Percentiles rank a stretch among this genome's conserved stretches.
Conservation (phyloP, 2,329 filamentous ascomycete species). For the Thelonectria rubi region DNA sequence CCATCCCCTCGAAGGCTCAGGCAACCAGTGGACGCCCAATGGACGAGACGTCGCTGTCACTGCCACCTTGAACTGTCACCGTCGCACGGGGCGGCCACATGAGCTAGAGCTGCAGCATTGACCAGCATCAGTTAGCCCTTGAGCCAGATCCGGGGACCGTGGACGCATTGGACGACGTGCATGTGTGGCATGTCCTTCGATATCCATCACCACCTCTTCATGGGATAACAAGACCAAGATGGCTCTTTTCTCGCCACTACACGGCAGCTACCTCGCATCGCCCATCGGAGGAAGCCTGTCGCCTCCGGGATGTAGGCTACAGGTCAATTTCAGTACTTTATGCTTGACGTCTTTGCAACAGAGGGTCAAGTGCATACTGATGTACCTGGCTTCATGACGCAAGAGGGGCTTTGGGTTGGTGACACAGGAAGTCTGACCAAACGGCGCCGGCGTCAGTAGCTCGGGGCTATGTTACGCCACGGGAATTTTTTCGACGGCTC, state of each 20-base stretch:
- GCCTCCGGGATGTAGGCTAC: no score
- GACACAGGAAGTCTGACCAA: constrained; percentile 16
- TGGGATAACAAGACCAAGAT: constrained; percentile 19
- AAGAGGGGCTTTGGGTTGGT: constrained; percentile 4
- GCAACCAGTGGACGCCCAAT: constrained; percentile 8
- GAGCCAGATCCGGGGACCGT: constrained; percentile 18
- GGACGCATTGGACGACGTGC: constrained; percentile 15
- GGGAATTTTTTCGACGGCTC: constrained; percentile 7
- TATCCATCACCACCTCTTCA: constrained; percentile 19
- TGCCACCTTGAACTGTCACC: background rate
- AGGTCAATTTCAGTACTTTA: no score
- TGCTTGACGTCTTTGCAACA: no score
- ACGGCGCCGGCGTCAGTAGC: background rate
- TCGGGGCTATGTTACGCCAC: constrained; percentile 16
- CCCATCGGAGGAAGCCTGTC: background rate
- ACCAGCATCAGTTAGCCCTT: constrained; percentile 33
- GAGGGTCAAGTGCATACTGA: no score
- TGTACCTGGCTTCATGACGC: background rate
- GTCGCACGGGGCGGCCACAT: constrained; percentile 30
- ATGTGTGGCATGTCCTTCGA: constrained; percentile 14
- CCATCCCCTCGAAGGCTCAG: constrained; percentile 3
- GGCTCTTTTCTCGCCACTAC: constrained; percentile 25
- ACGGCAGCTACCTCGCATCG: background rate
- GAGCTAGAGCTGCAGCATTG: constrained; percentile 30
- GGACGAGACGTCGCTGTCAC: constrained; percentile 21